Conservation (phyloP, 441 rosid species). For the Eruca vesicaria region DNA sequence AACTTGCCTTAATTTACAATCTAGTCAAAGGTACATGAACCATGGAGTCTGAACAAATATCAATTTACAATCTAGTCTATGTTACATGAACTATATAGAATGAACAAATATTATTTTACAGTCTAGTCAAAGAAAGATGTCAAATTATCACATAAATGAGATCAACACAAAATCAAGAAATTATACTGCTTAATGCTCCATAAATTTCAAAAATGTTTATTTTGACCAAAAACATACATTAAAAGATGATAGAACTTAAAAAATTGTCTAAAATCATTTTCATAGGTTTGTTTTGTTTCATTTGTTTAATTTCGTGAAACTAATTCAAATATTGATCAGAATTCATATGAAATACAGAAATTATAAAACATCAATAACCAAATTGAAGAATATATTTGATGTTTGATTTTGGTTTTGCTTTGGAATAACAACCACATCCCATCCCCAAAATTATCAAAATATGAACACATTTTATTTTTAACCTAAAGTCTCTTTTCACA, state of each 20-base stretch:
- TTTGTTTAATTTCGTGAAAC: background rate
- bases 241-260: background rate
- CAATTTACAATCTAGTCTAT: background rate
- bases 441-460: background rate
- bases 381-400: background rate
- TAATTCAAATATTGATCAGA: background rate
- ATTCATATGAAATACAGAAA: background rate
- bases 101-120: background rate
- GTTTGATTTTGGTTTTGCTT: background rate
- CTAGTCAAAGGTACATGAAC: background rate
- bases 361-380: background rate
- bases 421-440: background rate
- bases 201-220: background rate
- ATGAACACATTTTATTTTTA: background rate
- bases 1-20: background rate
- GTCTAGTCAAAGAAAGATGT: background rate
- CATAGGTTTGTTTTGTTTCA: background rate
- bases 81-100: background rate
- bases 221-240: background rate
- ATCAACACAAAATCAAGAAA: background rate
- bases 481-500: background rate
- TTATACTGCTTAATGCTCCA: background rate
- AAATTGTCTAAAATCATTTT: background rate
- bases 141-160: background rate
- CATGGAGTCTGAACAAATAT: background rate